Base-by-base conservation (phyloP, 805 yeast genomes). In the Wickerhamiella domercqiae region DNA sequence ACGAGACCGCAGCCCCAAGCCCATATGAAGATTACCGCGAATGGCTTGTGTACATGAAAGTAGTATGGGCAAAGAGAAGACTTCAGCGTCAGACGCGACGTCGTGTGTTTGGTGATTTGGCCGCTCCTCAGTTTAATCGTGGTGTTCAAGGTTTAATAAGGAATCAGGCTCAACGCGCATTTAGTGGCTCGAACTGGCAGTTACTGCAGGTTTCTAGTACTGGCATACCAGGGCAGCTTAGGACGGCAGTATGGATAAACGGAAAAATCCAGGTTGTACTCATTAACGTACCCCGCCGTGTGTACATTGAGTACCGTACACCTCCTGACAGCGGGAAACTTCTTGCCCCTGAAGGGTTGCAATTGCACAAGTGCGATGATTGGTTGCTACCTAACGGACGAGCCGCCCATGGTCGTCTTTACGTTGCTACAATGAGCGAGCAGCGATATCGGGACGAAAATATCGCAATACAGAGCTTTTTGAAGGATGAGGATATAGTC, bases 51-150 rank as follows among this genome's bases (percentile, higher is more conserved):
- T 79, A 79, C 50, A 87, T 80, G 56, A 84, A 87, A 55, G 67
- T 73, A n/a, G 81, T 81, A 52, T 90, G 99, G 99, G 70, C 62
- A 35, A 62, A 73, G 9, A 93, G 83, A 53, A 67, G 70, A n/a
- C 70, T 71, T 43, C 78, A 77, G 42, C 68, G 83, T 47, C 68
- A 66, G 38, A 70, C 93, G 50, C 68, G 96, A 51, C 67, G 66
- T 38, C 75, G 73, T 45, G 57, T 93, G 19, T 87, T 90, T 63
- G 99, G 99, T 26, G 63, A 66, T 21, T 62, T 68, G 5, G 58
- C 66, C 1, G 69, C 63, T 20, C 53, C 73, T 2, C 61, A 75
- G 2, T 32, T 43, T 4, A 39, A 41, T 16, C 55, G 68, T 0
- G 57, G 57, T 13, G 75, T 87, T 32, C 78, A 84, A 6, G 69